Evolutionary conservation across 208 protist genomes (phyloP).

Genomic region (Trypanosoma congolense): DNA sequence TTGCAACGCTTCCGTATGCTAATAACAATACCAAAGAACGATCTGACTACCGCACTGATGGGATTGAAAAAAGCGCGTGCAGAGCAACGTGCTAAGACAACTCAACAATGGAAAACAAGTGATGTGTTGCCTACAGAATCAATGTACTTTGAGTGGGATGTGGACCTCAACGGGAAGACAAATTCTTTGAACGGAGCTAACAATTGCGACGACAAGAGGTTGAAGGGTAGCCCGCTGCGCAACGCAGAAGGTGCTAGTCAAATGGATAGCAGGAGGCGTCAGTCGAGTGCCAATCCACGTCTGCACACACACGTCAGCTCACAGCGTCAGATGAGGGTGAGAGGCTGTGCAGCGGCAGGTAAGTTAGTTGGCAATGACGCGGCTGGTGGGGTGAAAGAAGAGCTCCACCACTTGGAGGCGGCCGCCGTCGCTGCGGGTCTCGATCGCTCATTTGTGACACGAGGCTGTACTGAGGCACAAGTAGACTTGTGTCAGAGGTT

Average conservation of each 20-base stretch:
- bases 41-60: constrained; percentile 48
- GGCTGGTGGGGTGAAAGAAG: constrained; percentile 24
- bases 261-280: not conserved
- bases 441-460: constrained; percentile 56
- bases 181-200: not conserved
- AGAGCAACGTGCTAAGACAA: constrained; percentile 53
- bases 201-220: not conserved
- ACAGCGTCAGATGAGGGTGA: too few relatives aligned
- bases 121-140: constrained; percentile 55
- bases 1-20: constrained; percentile 76
- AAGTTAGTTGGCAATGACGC: constrained; percentile 14
- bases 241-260: not conserved
- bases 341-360: constrained; percentile 14
- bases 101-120: constrained; percentile 47
- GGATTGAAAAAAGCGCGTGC: constrained; percentile 53
- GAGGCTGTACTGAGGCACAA: constrained; percentile 70
- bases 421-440: constrained; percentile 64
- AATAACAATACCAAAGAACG: constrained; percentile 32
- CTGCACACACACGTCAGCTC: too few relatives aligned
- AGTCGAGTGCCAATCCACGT: not conserved
- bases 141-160: constrained; percentile 44
- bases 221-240: constrained; percentile 13
- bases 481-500: constrained; percentile 82
- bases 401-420: constrained; percentile 55
- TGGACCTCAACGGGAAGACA: not conserved